phyloP scores from a whole-genome alignment of 176 grass and related monocot species.

The Sorghum bicolor region Sorghum_bicolor_NCBIv3 NC_012871.2:57502001-57502500 shows the following conservation, averaged over 20 bases:
- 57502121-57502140: background rate
- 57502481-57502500: too few relatives aligned
- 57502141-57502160: conserved; percentile 23
- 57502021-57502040: background rate
- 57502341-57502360: too few relatives aligned
- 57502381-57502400: too few relatives aligned
- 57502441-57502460: too few relatives aligned
- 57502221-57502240: background rate
- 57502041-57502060: background rate
- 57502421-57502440: too few relatives aligned
- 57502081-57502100: background rate
- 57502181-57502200: background rate
- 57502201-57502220: background rate
- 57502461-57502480: too few relatives aligned
- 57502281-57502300: too few relatives aligned
- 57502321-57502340: too few relatives aligned
- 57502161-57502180: background rate
- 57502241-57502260: background rate
- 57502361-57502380: too few relatives aligned
- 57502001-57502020: background rate
- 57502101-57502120: background rate
- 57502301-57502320: too few relatives aligned
- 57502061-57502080: background rate
- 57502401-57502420: too few relatives aligned
- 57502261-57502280: too few relatives aligned